These are phyloP conservation scores for Chaetomium tenue DNA, from an alignment of 495 filamentous ascomycete species.

Conservation along the genomic window DNA sequence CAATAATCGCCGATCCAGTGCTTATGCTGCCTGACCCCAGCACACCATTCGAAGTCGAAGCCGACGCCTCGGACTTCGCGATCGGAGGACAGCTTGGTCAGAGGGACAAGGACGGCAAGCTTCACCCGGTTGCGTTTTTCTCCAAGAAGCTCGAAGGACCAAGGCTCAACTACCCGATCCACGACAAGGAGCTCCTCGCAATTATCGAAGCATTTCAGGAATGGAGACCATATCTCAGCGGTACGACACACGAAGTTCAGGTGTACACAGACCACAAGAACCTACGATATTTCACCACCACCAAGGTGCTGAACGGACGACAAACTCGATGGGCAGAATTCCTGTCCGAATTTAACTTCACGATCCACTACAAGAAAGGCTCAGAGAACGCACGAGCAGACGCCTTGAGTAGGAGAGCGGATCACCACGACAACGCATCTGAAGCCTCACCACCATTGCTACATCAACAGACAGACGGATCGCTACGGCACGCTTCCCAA, in stretches of 20 bases:
- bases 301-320: conserved; percentile 28
- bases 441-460: background rate
- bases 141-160: conserved; percentile 10
- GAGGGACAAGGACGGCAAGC: conserved; percentile 1
- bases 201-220: conserved; percentile 15
- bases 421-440: background rate
- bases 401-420: conserved; percentile 13
- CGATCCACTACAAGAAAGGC: conserved; percentile 28
- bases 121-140: conserved; percentile 17
- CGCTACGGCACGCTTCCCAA: background rate
- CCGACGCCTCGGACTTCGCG: conserved; percentile 11
- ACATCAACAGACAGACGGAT: background rate
- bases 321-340: conserved; percentile 30
- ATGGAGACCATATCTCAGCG: conserved; percentile 14
- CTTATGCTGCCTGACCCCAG: conserved; percentile 9
- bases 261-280: conserved; percentile 18
- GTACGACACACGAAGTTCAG: conserved; percentile 2
- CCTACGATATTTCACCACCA: conserved; percentile 27
- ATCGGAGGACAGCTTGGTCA: conserved; percentile 15
- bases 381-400: conserved; percentile 19
- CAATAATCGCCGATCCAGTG: background rate
- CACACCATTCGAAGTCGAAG: conserved; percentile 12
- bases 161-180: conserved; percentile 6
- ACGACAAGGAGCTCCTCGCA: conserved; percentile 6
- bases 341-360: conserved; percentile 36